Evolutionary conservation across 768 basidiomycete genomes (phyloP).

Genomic region (Auricularia heimuer): DNA sequence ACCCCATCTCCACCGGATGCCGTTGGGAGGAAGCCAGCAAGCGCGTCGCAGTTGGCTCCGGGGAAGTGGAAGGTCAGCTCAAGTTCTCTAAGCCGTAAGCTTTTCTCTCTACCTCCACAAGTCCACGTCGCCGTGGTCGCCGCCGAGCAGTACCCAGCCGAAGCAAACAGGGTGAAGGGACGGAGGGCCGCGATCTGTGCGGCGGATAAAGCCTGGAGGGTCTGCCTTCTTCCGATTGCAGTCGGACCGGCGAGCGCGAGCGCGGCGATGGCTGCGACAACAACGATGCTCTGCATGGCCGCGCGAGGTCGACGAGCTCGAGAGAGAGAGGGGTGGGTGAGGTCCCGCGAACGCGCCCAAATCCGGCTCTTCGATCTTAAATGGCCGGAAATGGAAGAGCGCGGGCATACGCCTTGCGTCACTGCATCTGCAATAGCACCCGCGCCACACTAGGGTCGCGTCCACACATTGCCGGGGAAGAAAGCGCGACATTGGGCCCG

Average conservation of each 20-base stretch:
- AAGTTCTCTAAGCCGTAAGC: not conserved
- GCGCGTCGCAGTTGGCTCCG: conserved; percentile 37
- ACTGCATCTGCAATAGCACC: too few relatives aligned
- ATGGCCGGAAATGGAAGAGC: too few relatives aligned
- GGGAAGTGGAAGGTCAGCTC: not conserved
- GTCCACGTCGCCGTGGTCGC: not conserved
- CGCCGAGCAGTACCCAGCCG: not conserved
- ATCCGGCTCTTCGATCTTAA: too few relatives aligned
- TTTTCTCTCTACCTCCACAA: not conserved
- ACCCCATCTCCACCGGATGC: conserved; percentile 40
- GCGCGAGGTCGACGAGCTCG: too few relatives aligned
- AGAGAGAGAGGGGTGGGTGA: too few relatives aligned
- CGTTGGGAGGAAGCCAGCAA: conserved; percentile 34
- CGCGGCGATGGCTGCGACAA: not conserved
- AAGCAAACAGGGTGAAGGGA: not conserved
- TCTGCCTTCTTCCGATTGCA: not conserved
- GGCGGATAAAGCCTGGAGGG: not conserved
- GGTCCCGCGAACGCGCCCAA: too few relatives aligned
- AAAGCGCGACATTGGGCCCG: too few relatives aligned
- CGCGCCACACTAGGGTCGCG: too few relatives aligned
- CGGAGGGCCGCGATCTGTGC: not conserved
- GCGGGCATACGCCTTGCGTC: too few relatives aligned
- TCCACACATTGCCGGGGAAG: too few relatives aligned
- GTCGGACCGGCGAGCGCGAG: not conserved
- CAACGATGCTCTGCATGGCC: too few relatives aligned